Conservation (phyloP, 78 protist genomes). For the Dictyostelium citrinum region DNA sequence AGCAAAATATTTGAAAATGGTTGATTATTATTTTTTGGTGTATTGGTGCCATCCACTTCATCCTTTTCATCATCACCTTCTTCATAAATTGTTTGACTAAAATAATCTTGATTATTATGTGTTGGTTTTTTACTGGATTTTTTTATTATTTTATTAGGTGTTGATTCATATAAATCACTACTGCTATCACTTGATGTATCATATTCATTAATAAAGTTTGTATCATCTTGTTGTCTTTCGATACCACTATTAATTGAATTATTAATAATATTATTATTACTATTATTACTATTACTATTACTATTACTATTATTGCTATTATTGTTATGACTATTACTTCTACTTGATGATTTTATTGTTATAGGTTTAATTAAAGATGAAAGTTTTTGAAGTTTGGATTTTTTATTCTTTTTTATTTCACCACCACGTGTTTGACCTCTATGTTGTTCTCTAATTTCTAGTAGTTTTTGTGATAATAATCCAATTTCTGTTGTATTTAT, state of each 20-base stretch:
- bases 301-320: neutral
- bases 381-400: conserved; percentile 49
- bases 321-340: neutral
- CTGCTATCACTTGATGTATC: conserved; percentile 19
- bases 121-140: neutral
- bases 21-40: neutral
- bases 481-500: neutral
- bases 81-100: neutral
- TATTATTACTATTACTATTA: neutral
- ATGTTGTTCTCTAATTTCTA: conserved; percentile 13
- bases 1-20: neutral
- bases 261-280: neutral
- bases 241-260: neutral
- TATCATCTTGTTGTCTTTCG: neutral
- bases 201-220: neutral
- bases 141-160: neutral
- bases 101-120: neutral
- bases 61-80: neutral
- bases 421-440: neutral
- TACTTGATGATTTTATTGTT: neutral
- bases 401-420: neutral
- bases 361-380: conserved; percentile 66
- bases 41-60: neutral
- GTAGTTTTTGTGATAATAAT: neutral
- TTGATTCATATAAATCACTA: neutral